phyloP scores from a whole-genome alignment of 768 basidiomycete species.

The Lentinula edodes region DNA sequence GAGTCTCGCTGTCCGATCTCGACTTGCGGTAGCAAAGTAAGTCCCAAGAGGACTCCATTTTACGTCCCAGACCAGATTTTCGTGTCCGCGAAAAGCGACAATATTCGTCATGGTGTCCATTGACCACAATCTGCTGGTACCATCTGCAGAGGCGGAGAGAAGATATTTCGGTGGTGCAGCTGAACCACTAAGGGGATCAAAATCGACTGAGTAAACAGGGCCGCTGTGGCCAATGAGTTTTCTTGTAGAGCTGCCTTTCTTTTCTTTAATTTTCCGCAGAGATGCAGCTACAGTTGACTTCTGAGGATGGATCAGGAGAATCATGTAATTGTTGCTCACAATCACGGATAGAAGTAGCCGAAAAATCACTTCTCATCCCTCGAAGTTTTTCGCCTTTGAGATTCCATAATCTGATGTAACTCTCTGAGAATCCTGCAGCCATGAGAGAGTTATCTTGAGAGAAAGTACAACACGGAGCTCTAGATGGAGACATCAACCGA shows the following conservation, averaged over 20 bases:
- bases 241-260: constrained; percentile 79
- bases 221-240: constrained; percentile 97
- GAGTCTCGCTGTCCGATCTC: constrained; percentile 90
- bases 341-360: constrained; percentile 59
- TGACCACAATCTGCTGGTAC: constrained; percentile 90
- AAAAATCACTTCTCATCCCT: constrained; percentile 74
- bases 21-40: constrained; percentile 95
- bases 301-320: not conserved
- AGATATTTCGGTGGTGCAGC: constrained; percentile 82
- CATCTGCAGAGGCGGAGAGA: constrained; percentile 89
- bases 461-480: constrained; percentile 75
- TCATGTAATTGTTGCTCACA: constrained; percentile 37
- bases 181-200: constrained; percentile 88
- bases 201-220: constrained; percentile 90
- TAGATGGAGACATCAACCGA: not conserved
- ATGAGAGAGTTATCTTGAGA: constrained; percentile 88
- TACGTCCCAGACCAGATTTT: constrained; percentile 98
- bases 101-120: constrained; percentile 91
- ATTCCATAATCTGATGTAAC: constrained; percentile 92
- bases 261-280: constrained; percentile 66
- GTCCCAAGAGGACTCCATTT: constrained; percentile 98
- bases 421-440: constrained; percentile 94
- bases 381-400: constrained; percentile 86
- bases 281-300: constrained; percentile 40
- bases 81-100: constrained; percentile 91